Evolutionary conservation across 2,329 filamentous ascomycete species (phyloP), one percentile per base, ranked within the genome.

Genomic region (Colletotrichum australisinense): DNA sequence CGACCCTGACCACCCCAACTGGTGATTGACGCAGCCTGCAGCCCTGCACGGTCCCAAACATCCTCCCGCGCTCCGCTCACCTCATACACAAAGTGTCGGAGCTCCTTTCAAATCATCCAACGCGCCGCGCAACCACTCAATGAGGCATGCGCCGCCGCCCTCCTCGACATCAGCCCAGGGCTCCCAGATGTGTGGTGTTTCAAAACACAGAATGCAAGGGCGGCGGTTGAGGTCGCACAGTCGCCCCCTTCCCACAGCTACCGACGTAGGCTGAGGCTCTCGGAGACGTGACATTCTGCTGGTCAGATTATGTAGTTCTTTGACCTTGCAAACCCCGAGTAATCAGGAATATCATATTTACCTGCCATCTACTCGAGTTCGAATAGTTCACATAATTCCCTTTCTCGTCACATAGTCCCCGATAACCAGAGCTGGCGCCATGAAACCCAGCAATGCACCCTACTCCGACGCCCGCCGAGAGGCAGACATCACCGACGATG

Each of bases 11-110:
- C 52, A 55, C 8, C 11, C n/a, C 28, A 32, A 28, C 32, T 35
- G 49, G 19, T 7, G 19, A n/a, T 8, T 8, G 42, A 49, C 5
- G 42, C 42, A n/a, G 42, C 42, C 38, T n/a, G 64, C 63, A 72
- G 32, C 65, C 53, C 66, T 30, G 38, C 46, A 58, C 22, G 16
- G 38, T 22, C 53, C 46, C 56, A 57, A 26, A 66, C 22, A 53
- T 49, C 22, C 38, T 30, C 58, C 58, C 53, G 53, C 42, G 35
- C 62, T 68, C 64, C 69, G 69, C 66, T 22, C 59, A 69, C 46
- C 60, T 70, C 70, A 73, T 56, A 73, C 70, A 70, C 60, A 28
- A 30, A 70, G 67, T 70, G 70, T 73, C 67, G 66, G 70, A 73
- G 35, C 42, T 30, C 59, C 42, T 49, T 57, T 57, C 53, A 73